Conservation (phyloP, 2,329 filamentous ascomycete species). For the Cladobotryum mycophilum region DNA sequence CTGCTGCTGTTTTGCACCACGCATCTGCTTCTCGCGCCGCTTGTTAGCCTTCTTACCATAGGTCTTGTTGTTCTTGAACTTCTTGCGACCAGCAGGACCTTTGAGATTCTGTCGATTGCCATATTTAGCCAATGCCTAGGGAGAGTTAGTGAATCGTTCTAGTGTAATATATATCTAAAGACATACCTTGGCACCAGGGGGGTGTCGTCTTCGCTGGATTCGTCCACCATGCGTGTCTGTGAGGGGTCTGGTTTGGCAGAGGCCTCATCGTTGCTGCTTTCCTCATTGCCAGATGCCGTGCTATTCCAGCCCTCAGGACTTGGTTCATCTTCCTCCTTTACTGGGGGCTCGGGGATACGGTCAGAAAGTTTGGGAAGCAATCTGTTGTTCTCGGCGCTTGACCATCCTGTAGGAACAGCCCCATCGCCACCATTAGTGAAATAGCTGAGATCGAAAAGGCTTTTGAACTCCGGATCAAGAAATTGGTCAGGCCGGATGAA, state of each 20-base stretch:
- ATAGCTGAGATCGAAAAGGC: constrained; percentile 72
- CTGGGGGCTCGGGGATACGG: constrained; percentile 36
- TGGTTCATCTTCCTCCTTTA: constrained; percentile 41
- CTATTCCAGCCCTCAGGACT: constrained; percentile 44
- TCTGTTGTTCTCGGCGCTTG: constrained; percentile 52
- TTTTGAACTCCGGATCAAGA: constrained; percentile 58
- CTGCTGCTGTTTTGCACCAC: constrained; percentile 28
- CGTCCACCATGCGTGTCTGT: constrained; percentile 52
- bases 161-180: neutral
- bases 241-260: constrained; percentile 21
- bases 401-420: constrained; percentile 65
- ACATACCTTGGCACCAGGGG: constrained; percentile 22
- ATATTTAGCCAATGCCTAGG: constrained; percentile 9
- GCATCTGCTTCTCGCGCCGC: constrained; percentile 38
- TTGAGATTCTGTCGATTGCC: constrained; percentile 19
- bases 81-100: constrained; percentile 37
- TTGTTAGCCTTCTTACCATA: constrained; percentile 46
- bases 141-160: neutral
- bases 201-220: constrained; percentile 51
- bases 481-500: constrained; percentile 49
- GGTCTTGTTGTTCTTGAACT: constrained; percentile 38
- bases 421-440: constrained; percentile 48
- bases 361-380: constrained; percentile 48
- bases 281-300: constrained; percentile 43
- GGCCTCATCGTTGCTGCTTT: constrained; percentile 47